Base-by-base conservation (phyloP, 1,284 basidiomycete species). In the Malassezia slooffiae region DNA sequence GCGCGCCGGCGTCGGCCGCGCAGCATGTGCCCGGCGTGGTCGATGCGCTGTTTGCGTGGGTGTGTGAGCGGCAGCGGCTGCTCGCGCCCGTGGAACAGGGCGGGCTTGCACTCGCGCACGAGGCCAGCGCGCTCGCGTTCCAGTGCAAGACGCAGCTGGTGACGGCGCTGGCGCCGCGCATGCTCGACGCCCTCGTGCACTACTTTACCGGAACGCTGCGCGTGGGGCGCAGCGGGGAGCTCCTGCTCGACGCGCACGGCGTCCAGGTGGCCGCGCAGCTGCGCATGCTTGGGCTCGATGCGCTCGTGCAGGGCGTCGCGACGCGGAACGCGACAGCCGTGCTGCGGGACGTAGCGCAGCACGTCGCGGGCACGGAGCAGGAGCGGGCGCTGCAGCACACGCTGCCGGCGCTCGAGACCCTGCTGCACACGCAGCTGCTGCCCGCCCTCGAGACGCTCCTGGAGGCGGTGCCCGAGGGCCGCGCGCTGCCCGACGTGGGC, bases 211-310 rank as follows among this genome's bases (percentile, higher is more conserved):
- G 39, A 7, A 28, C 13, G 11, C 24, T 48, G 13, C 28, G 22
- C n/a, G 19, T 13, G 5, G 26, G 17, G 15, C 17, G 20, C 13
- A 19, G 13, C 12, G 7, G 6, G n/a, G n/a, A n/a, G n/a, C 6
- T 37, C 16, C 8, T 13, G 8, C 21, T 22, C 9, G 40, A 43
- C 9, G 23, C 30, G 2, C 17, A 20, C 4, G 23, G 40, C 16
- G 30, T 38, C 13, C 46, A 43, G 7, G 41, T 48, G 5, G 33
- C 27, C 8, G 40, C 46, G n/a, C 40, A 48, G 32, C 35, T 48
- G 30, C 40, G 46, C 10, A 24, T 21, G 13, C 40, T 48, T 3
- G 46, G 46, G 12, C 38, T 48, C 12, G 40, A 36, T 23, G 23
- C 33, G 20, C 30, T 42, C 16, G 36, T 48, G 3, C 46, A 48